Evolutionary conservation across 2,329 filamentous ascomycete species (phyloP), one percentile per base, ranked within the genome.

Genomic region (Beauveria rudraprayagi): DNA sequence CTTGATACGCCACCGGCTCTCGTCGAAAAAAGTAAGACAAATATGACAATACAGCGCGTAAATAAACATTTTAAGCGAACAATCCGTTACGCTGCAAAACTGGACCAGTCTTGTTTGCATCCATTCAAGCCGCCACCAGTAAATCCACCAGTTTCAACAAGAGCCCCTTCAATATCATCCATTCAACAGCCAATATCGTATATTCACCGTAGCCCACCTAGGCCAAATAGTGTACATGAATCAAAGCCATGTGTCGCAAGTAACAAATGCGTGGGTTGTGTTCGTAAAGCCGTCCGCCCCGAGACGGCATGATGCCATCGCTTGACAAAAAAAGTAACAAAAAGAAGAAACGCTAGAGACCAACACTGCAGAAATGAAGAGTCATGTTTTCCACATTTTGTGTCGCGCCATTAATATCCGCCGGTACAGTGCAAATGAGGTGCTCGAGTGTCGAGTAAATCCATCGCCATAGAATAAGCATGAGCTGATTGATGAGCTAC

Each of bases 211-310:
- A 51, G 19, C 44, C 51, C 17, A 55, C 30, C 24, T 16, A 19
- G 41, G 50, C 41, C 51, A 40, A 41, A 50, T 55, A 61, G 59
- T 61, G 43, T 61, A 61, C 59, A 61, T 61, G 52, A 61, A 61
- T 17, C 17, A n/a, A 56, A 61, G 41, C 52, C 51, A 61, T 61
- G 59, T 61, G 51, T 61, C n/a, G 22, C 28, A 46, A 22, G 28
- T 16, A 40, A 43, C 14, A 34, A 28, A 22, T 47, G 24, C 17
- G 55, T 48, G 37, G 10, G 47, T 52, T 53, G 52, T 60, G 56
- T 48, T 53, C 40, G 56, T 58, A 28, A 60, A 58, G 37, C 56
- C 56, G 56, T 60, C 56, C 52, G 34, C 46, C 47, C 46, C 37
- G 56, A 60, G 56, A 53, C 56, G 48, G 48, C 52, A 48, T 56